phyloP scores from a whole-genome alignment of 1,139 yeast species.

The Zygosaccharomyces pseudobailii region DNA sequence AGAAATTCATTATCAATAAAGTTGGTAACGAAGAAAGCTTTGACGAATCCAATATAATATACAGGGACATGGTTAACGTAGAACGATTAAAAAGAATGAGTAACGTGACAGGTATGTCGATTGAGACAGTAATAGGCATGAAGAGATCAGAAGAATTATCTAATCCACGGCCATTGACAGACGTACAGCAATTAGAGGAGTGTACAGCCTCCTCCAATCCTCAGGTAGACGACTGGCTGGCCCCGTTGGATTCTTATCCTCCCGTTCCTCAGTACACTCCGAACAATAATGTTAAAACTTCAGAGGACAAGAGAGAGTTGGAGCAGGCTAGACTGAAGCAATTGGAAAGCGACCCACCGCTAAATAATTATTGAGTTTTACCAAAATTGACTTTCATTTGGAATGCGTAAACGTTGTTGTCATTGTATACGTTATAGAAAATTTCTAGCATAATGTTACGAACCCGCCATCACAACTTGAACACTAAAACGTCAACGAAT shows the following conservation, averaged over 20 bases:
- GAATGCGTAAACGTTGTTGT: not conserved
- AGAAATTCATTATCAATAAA: slow-evolving; percentile 14
- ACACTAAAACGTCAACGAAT: not conserved
- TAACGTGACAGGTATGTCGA: slow-evolving; percentile 71
- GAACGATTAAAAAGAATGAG: slow-evolving; percentile 69
- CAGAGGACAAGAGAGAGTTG: slow-evolving; percentile 35
- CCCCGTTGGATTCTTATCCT: slow-evolving; percentile 12
- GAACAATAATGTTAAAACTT: slow-evolving; percentile 9
- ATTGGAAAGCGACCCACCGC: slow-evolving; percentile 38
- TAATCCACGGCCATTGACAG: not conserved
- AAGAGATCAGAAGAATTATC: slow-evolving; percentile 37
- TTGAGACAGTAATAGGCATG: slow-evolving; percentile 79
- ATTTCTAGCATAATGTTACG: not conserved
- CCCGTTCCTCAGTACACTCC: slow-evolving; percentile 29
- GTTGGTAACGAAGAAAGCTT: slow-evolving; percentile 11
- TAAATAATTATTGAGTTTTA: slow-evolving; percentile 4
- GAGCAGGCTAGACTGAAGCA: slow-evolving; percentile 33
- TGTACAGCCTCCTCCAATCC: slow-evolving; percentile 6
- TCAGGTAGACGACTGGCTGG: slow-evolving; percentile 18
- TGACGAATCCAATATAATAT: slow-evolving; percentile 25
- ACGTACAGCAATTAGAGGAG: not conserved
- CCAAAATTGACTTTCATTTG: not conserved
- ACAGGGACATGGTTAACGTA: slow-evolving; percentile 59
- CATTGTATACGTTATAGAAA: slow-evolving; percentile 5
- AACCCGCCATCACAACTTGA: not conserved